A percentile compares a stretch with the other conserved stretches of the same genome.
phyloP scores from a whole-genome alignment of 2,329 filamentous ascomycete genomes.

The Colletotrichum falcatum region DNA sequence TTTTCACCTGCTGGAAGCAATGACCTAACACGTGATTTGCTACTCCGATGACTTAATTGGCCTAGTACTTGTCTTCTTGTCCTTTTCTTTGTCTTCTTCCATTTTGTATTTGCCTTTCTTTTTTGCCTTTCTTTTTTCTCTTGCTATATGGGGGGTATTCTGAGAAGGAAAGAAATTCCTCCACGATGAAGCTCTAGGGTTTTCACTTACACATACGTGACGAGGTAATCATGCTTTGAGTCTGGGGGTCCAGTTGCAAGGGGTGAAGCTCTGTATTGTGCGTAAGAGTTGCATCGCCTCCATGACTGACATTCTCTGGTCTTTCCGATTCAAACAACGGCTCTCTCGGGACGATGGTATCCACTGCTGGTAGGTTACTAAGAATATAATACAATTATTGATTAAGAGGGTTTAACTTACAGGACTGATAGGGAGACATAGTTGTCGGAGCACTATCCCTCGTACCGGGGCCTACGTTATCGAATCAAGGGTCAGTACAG shows the following conservation, averaged over 20 bases:
- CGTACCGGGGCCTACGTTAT: background rate
- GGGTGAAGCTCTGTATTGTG: no score
- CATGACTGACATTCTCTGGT: background rate
- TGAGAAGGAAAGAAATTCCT: background rate
- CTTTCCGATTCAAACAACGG: background rate
- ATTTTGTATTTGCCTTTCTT: no score
- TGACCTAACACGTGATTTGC: background rate
- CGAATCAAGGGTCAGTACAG: background rate
- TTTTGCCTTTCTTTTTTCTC: no score
- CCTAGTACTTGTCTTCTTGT: background rate
- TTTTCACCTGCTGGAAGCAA: background rate
- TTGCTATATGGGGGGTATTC: no score
- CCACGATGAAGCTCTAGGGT: background rate
- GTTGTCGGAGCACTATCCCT: background rate
- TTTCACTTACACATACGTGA: background rate
- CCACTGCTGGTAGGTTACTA: no score
- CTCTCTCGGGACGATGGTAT: background rate
- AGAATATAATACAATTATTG: no score
- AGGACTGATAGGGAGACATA: background rate
- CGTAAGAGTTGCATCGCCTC: background rate
- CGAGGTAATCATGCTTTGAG: background rate
- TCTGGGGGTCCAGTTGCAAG: no score
- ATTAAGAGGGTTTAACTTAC: background rate
- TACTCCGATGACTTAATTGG: background rate
- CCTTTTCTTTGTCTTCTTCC: no score